Conservation (phyloP, 2,329 filamentous ascomycete genomes). For the Xylariaceae sp. region DNA sequence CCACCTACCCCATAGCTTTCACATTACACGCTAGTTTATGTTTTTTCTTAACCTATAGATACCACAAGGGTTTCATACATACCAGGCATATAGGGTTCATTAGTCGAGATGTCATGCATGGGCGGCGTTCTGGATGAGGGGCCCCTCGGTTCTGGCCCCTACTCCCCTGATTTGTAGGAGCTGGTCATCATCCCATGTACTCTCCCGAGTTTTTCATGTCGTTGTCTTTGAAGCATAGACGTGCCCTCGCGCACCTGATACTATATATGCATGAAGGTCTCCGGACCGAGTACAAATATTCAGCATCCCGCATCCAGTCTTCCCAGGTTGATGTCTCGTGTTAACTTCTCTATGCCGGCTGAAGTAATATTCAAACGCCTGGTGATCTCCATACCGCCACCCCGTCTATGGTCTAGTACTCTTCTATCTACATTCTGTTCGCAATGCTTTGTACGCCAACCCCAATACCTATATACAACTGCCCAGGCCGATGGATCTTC, state of each 20-base stretch:
- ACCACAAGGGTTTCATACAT: constrained; percentile 12
- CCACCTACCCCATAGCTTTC: neutral
- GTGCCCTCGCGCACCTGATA: too few relatives aligned
- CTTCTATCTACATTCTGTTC: neutral
- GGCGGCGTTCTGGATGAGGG: constrained; percentile 32
- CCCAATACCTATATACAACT: neutral
- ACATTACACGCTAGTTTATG: neutral
- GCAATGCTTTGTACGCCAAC: neutral
- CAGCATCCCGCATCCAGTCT: neutral
- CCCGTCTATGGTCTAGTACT: constrained; percentile 8
- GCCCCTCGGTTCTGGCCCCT: constrained; percentile 23
- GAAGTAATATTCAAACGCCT: constrained; percentile 10
- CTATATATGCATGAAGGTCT: constrained; percentile 11
- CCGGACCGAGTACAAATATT: constrained; percentile 7
- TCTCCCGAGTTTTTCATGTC: neutral
- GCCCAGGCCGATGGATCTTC: neutral
- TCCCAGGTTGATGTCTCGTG: constrained; percentile 4
- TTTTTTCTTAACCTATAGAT: constrained; percentile 12
- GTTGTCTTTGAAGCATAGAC: neutral
- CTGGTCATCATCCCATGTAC: constrained; percentile 26
- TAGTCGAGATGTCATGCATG: constrained; percentile 22
- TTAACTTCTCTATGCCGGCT: constrained; percentile 8
- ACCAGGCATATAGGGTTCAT: constrained; percentile 7
- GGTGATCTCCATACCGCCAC: neutral
- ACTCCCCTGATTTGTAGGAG: constrained; percentile 24